Evolutionary conservation across 352 stramenopile species (phyloP).

Genomic region (Elongisporangium undulatum): DNA sequence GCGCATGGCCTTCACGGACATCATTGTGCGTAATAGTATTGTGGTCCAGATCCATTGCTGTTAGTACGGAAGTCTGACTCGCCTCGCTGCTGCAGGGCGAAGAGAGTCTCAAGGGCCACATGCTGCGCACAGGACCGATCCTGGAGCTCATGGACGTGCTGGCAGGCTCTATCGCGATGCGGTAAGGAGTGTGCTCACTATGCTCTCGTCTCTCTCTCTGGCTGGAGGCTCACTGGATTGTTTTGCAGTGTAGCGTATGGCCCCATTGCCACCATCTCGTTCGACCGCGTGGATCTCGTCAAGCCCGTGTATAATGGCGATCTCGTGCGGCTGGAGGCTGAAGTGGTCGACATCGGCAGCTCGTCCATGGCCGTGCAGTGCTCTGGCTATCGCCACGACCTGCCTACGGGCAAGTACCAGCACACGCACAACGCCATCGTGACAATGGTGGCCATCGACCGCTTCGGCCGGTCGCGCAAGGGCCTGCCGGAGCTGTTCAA

Average conservation of each 20-base stretch:
- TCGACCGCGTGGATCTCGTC: conserved; percentile 49
- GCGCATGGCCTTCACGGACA: conserved; percentile 40
- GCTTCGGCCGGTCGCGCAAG: conserved; percentile 17
- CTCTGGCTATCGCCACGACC: conserved; percentile 16
- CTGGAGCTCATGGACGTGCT: conserved; percentile 32
- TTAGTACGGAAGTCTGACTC: background rate
- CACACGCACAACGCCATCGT: conserved; percentile 29
- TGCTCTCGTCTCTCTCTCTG: background rate
- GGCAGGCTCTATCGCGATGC: conserved; percentile 13
- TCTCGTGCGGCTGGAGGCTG: conserved; percentile 29
- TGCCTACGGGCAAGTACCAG: conserved; percentile 17
- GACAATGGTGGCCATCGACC: conserved; percentile 37
- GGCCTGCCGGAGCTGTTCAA: conserved; percentile 23
- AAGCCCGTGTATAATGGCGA: conserved; percentile 35
- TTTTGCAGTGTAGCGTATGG: conserved; percentile 23
- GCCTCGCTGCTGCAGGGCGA: conserved; percentile 18
- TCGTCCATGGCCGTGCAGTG: conserved; percentile 33
- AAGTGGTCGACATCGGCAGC: conserved; percentile 27
- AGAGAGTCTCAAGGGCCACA: conserved; percentile 39
- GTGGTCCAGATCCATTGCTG: background rate
- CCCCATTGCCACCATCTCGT: conserved; percentile 41
- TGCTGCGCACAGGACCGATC: conserved; percentile 43
- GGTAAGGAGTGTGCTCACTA: conserved; percentile 3
- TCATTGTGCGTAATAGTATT: conserved; percentile 20
- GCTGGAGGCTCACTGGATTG: background rate